Evolutionary conservation across 139 green algal species (phyloP).

Genomic region (Chlamydomonas incerta): DNA sequence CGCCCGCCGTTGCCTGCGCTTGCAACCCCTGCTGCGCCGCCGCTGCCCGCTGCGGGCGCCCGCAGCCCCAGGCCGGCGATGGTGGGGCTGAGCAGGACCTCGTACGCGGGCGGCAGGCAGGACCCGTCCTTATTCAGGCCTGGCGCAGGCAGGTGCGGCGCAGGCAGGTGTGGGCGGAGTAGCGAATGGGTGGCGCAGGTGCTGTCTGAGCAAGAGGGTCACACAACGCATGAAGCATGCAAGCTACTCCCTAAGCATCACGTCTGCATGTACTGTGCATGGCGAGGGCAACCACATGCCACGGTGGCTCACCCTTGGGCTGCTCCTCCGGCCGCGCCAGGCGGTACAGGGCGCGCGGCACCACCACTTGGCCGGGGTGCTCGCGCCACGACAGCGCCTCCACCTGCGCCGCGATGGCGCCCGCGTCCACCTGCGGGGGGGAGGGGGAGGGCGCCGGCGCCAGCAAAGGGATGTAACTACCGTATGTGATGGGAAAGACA

Average conservation of each 20-base stretch:
- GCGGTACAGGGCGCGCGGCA: slow-evolving; percentile 35
- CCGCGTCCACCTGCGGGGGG: not conserved
- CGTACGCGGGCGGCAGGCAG: slow-evolving; percentile 23
- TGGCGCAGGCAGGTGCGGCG: not conserved
- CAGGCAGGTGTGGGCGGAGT: too few species aligned
- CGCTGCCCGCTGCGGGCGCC: not conserved
- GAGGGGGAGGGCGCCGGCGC: too few species aligned
- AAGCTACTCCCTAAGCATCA: too few species aligned
- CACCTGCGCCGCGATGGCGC: not conserved
- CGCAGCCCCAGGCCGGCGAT: not conserved
- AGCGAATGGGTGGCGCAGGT: too few species aligned
- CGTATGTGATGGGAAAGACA: too few species aligned
- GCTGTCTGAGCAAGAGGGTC: too few species aligned
- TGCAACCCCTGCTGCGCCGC: not conserved
- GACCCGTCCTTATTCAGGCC: not conserved
- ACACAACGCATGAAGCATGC: too few species aligned
- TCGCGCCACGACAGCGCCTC: not conserved
- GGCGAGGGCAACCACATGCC: too few species aligned
- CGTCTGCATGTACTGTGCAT: too few species aligned
- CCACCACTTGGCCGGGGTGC: slow-evolving; percentile 15
- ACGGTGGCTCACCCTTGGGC: slow-evolving; percentile 9
- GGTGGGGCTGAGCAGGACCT: slow-evolving; percentile 11
- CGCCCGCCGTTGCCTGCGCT: too few species aligned
- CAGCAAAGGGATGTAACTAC: too few species aligned
- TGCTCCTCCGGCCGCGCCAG: not conserved